Conservation (phyloP, 1,139 yeast genomes). For the Nakaseomyces uthaithaninus region DNA sequence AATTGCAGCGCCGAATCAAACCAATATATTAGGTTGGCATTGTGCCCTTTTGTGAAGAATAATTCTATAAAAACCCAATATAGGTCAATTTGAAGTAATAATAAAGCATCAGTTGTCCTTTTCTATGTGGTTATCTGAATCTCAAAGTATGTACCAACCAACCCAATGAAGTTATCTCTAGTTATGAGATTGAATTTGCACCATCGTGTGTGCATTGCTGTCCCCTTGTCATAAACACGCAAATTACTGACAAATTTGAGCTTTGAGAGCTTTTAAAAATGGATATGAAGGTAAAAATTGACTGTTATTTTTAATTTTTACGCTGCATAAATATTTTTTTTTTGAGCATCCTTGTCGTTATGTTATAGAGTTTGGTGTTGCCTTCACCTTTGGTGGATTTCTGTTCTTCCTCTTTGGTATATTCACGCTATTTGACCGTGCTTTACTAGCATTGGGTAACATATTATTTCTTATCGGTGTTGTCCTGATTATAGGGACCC, state of each 20-base stretch:
- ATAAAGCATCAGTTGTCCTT: background rate
- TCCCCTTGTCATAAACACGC: no score
- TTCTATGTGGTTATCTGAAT: constrained; percentile 64
- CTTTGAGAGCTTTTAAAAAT: no score
- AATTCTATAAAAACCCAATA: no score
- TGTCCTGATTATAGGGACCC: constrained; percentile 77
- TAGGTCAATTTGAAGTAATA: background rate
- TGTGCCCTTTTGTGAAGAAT: no score
- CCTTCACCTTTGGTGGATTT: constrained; percentile 82
- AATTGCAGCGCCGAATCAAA: no score
- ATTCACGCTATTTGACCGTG: constrained; percentile 80
- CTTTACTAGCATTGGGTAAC: constrained; percentile 83
- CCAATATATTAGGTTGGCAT: no score
- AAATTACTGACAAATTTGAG: no score
- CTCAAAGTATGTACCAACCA: constrained; percentile 55
- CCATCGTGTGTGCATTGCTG: no score
- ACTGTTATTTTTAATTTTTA: background rate
- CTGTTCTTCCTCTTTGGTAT: constrained; percentile 76
- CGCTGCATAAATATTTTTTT: constrained; percentile 10
- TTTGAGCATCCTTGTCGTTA: constrained; percentile 20
- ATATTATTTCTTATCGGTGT: constrained; percentile 73
- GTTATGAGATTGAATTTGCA: no score
- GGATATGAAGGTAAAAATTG: no score
- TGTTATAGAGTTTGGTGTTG: constrained; percentile 75
- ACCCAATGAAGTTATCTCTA: no score